phyloP scores from a whole-genome alignment of 768 basidiomycete genomes.

The Chiua virens region DNA sequence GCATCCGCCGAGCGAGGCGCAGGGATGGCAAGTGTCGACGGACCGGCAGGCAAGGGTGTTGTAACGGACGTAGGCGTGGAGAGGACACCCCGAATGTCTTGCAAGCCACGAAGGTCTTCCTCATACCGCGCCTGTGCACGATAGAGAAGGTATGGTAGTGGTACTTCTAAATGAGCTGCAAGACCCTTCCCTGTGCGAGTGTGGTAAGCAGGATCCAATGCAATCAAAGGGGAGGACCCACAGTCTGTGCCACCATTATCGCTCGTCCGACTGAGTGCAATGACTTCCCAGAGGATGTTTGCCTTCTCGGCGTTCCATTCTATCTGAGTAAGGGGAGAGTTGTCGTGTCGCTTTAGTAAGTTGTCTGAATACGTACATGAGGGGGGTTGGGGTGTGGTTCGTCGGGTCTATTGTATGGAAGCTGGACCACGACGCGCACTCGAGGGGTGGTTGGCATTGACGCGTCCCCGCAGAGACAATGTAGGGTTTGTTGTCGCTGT shows the following conservation, averaged over 20 bases:
- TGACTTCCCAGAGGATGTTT: slow-evolving; percentile 83
- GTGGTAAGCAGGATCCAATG: background rate
- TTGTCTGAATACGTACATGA: slow-evolving; percentile 48
- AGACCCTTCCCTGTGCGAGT: slow-evolving; percentile 71
- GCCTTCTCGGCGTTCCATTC: slow-evolving; percentile 87
- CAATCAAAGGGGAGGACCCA: slow-evolving; percentile 37
- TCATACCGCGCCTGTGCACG: slow-evolving; percentile 83
- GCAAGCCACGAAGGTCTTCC: slow-evolving; percentile 78
- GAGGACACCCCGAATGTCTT: slow-evolving; percentile 66
- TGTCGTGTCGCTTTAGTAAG: slow-evolving; percentile 8
- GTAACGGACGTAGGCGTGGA: slow-evolving; percentile 40
- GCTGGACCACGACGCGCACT: slow-evolving; percentile 73
- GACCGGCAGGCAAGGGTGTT: slow-evolving; percentile 26
- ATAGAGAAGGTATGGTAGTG: slow-evolving; percentile 81
- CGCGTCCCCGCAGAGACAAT: background rate
- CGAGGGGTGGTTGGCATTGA: slow-evolving; percentile 30
- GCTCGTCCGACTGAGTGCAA: slow-evolving; percentile 70
- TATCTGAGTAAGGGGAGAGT: slow-evolving; percentile 48
- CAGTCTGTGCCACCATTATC: slow-evolving; percentile 80
- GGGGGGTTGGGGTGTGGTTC: slow-evolving; percentile 66
- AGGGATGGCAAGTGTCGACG: slow-evolving; percentile 10
- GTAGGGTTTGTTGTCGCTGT: background rate
- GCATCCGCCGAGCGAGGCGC: slow-evolving; percentile 15
- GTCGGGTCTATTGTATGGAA: slow-evolving; percentile 79
- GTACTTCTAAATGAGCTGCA: slow-evolving; percentile 75